phyloP scores from a whole-genome alignment of 345 rosid genomes.

The Eucalyptus coolabah region DNA sequence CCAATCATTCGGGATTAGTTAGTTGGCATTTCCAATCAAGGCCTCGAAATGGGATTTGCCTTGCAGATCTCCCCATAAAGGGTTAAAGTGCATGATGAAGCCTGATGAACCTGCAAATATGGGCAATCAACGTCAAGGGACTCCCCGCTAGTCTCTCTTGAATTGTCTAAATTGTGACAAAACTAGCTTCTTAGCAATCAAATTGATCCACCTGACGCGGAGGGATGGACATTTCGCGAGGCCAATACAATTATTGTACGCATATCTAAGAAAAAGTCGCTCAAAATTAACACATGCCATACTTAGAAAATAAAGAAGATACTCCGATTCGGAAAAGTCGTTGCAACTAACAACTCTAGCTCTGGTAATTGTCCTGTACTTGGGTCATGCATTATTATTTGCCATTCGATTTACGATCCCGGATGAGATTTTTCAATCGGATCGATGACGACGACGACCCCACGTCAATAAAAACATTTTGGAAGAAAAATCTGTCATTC shows the following conservation, averaged over 20 bases:
- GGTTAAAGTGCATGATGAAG: background rate
- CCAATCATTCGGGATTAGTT: background rate
- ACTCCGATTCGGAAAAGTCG: background rate
- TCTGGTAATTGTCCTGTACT: background rate
- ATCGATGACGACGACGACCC: background rate
- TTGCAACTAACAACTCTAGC: background rate
- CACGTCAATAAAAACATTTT: background rate
- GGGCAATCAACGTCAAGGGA: constrained; percentile 1
- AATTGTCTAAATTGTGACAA: background rate
- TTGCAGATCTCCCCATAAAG: background rate
- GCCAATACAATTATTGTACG: background rate
- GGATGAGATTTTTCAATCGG: background rate
- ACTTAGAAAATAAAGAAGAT: background rate
- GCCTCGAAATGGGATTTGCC: background rate
- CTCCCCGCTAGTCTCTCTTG: background rate
- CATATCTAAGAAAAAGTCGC: background rate
- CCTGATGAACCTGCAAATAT: background rate
- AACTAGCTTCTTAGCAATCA: background rate
- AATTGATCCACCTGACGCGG: background rate
- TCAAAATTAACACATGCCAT: background rate
- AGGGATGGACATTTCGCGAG: background rate
- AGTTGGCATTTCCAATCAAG: constrained; percentile 5
- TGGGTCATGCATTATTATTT: background rate
- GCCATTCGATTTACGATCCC: background rate
- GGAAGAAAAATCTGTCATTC: constrained; percentile 1